Evolutionary conservation across 495 filamentous ascomycete genomes (phyloP).

Genomic region (Sordaria brevicollis): DNA sequence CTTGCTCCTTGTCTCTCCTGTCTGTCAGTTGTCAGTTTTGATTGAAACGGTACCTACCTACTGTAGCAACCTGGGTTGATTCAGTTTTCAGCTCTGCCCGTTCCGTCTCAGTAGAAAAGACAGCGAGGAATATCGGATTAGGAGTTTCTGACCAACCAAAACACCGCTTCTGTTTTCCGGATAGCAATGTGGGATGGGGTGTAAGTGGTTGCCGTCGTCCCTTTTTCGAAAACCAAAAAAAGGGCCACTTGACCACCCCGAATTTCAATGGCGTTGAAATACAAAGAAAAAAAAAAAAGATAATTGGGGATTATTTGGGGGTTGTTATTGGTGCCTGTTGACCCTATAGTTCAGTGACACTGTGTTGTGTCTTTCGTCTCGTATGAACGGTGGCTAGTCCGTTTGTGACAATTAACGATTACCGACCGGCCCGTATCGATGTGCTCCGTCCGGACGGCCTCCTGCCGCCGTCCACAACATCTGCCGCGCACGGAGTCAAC

Average conservation of each 20-base stretch:
- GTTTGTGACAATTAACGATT: not conserved
- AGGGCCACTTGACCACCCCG: not conserved
- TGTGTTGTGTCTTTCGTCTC: not conserved
- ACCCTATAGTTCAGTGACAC: not conserved
- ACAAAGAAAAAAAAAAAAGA: not conserved
- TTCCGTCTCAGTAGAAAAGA: not conserved
- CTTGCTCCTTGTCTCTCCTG: not conserved
- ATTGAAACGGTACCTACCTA: not conserved
- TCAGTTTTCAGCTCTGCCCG: not conserved
- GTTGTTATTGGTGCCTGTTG: no score
- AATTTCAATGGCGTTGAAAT: not conserved
- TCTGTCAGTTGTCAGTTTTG: not conserved
- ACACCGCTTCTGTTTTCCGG: not conserved
- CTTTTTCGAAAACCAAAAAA: not conserved
- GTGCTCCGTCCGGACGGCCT: not conserved
- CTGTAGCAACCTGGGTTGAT: not conserved
- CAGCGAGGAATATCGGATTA: not conserved
- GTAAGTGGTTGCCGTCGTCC: not conserved
- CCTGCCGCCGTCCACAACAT: not conserved
- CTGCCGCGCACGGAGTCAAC: not conserved
- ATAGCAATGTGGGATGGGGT: not conserved
- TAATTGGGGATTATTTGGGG: not conserved
- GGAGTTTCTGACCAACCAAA: not conserved
- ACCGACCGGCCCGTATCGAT: not conserved
- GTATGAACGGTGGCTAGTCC: not conserved